Evolutionary conservation across 73 alveolate species (phyloP).

Genomic region (Tetrahymena borealis): DNA sequence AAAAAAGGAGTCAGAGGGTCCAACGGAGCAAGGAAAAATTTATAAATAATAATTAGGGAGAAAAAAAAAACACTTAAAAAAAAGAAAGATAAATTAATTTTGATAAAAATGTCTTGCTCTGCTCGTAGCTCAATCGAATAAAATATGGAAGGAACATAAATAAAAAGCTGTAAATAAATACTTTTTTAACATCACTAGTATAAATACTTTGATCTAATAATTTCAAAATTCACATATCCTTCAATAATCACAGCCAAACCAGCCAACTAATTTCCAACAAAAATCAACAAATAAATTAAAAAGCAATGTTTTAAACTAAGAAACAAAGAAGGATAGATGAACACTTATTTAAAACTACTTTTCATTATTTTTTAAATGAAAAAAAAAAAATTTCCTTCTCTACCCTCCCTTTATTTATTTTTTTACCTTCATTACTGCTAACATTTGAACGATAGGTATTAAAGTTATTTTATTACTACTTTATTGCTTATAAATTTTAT

Average conservation of each 20-base stretch:
- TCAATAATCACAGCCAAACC: neutral
- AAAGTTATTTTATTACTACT: too few species aligned
- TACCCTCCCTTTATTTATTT: too few species aligned
- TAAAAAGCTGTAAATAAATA: neutral
- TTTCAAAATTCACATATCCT: neutral
- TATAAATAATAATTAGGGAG: neutral
- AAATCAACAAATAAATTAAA: neutral
- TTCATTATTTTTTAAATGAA: too few species aligned
- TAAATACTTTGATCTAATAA: neutral
- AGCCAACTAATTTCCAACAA: neutral
- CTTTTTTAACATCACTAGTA: neutral
- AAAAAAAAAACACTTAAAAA: neutral
- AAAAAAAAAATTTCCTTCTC: too few species aligned
- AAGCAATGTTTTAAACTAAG: too few species aligned
- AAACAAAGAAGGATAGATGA: too few species aligned
- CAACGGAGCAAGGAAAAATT: neutral
- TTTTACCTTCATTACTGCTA: too few species aligned
- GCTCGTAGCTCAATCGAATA: neutral
- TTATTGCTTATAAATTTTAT: too few species aligned
- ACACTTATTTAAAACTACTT: too few species aligned
- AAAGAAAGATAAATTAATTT: neutral
- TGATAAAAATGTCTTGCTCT: conserved; percentile 1
- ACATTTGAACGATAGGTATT: too few species aligned
- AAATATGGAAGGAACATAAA: neutral
- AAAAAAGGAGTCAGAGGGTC: conserved; percentile 1